Percentiles rank a stretch among this genome's conserved stretches.
Evolutionary conservation across 768 basidiomycete species (phyloP).

Genomic region (Leccinum boreale): DNA sequence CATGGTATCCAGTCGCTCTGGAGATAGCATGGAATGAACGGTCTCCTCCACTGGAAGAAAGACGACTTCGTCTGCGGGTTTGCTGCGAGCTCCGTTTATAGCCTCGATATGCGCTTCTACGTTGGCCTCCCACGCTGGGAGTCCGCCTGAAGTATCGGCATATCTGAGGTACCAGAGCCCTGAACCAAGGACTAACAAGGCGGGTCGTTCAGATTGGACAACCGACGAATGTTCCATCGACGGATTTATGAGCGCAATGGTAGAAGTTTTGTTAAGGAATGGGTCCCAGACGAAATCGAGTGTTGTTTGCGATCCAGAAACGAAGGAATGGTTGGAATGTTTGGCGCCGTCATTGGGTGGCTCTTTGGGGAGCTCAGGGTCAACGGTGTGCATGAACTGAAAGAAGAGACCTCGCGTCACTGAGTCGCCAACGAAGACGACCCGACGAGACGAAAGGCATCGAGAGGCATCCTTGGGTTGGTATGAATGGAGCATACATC

Average conservation of each 20-base stretch:
- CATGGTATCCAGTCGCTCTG: slow-evolving; percentile 65
- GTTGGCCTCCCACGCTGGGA: slow-evolving; percentile 73
- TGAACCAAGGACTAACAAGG: slow-evolving; percentile 77
- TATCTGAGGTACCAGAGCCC: slow-evolving; percentile 91
- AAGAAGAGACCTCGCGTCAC: slow-evolving; percentile 79
- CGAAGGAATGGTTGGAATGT: slow-evolving; percentile 61
- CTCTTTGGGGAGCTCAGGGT: slow-evolving; percentile 49
- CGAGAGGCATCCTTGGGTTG: slow-evolving; percentile 46
- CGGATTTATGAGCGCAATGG: slow-evolving; percentile 42
- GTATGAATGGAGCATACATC: slow-evolving; percentile 78
- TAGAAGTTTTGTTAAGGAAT: slow-evolving; percentile 69
- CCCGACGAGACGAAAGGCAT: slow-evolving; percentile 56
- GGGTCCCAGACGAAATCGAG: slow-evolving; percentile 83
- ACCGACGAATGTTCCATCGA: neutral
- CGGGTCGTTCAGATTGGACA: slow-evolving; percentile 37
- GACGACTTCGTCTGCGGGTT: slow-evolving; percentile 68
- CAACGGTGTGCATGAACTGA: slow-evolving; percentile 60
- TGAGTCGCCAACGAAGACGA: slow-evolving; percentile 85
- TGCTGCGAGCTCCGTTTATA: slow-evolving; percentile 35
- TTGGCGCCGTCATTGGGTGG: slow-evolving; percentile 58
- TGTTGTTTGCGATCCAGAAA: slow-evolving; percentile 42
- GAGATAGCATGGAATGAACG: slow-evolving; percentile 60
- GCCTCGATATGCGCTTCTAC: slow-evolving; percentile 62
- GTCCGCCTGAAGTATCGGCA: slow-evolving; percentile 64
- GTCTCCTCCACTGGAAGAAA: slow-evolving; percentile 77